phyloP scores from a whole-genome alignment of 768 basidiomycete species.

The Paxillus ammoniavirescens region DNA sequence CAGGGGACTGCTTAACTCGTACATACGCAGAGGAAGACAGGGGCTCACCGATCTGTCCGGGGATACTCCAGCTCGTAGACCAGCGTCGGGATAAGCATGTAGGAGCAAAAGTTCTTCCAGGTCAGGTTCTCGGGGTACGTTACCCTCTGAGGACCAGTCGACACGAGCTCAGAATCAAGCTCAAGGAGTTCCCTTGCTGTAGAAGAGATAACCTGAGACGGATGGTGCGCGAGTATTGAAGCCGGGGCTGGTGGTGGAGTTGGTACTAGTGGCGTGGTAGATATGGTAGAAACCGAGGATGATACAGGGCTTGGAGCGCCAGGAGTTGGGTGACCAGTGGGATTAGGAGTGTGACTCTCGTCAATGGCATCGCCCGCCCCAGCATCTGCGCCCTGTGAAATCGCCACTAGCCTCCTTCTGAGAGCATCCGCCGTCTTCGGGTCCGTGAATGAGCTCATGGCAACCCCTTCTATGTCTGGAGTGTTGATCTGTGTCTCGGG shows the following conservation, averaged over 20 bases:
- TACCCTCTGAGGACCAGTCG: constrained; percentile 62
- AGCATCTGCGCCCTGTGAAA: constrained; percentile 14
- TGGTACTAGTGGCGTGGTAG: not conserved
- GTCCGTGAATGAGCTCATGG: constrained; percentile 52
- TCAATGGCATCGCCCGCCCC: constrained; percentile 2
- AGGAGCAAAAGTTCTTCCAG: constrained; percentile 77
- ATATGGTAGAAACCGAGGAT: constrained; percentile 1
- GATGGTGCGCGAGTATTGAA: constrained; percentile 61
- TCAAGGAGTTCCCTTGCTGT: constrained; percentile 78
- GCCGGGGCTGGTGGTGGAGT: constrained; percentile 27
- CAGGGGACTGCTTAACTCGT: not conserved
- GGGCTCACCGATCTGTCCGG: constrained; percentile 71
- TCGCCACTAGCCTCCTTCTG: constrained; percentile 53
- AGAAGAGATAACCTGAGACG: constrained; percentile 58
- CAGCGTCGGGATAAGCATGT: constrained; percentile 85
- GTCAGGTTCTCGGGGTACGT: constrained; percentile 87
- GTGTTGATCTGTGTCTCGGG: constrained; percentile 36
- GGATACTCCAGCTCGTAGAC: constrained; percentile 98
- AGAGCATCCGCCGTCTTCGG: constrained; percentile 50
- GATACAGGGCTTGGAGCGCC: constrained; percentile 4
- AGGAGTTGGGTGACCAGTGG: constrained; percentile 3
- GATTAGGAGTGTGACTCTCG: constrained; percentile 1
- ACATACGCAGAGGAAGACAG: not conserved
- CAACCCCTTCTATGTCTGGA: constrained; percentile 45
- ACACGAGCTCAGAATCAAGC: constrained; percentile 71